A percentile compares a stretch with the other conserved stretches of the same genome.
phyloP scores from a whole-genome alignment of 768 basidiomycete genomes.

The Lactarius pseudohatsudake region DNA sequence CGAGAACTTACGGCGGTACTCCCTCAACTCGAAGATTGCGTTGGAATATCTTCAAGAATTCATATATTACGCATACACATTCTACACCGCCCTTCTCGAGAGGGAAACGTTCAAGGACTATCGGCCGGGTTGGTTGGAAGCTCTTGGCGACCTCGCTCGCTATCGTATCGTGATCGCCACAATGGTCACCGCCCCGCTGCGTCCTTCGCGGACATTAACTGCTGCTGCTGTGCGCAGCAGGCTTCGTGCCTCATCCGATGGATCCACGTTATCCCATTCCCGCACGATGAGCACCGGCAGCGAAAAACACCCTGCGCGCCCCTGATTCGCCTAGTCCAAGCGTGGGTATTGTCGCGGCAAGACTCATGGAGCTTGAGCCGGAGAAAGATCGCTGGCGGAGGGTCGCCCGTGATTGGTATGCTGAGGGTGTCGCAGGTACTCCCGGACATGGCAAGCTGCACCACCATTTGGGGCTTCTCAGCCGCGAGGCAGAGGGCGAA shows the following conservation, averaged over 20 bases:
- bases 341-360: conserved; percentile 82
- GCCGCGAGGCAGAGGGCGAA: conserved; percentile 78
- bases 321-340: conserved; percentile 51
- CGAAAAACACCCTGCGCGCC: conserved; percentile 30
- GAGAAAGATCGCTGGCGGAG: conserved; percentile 91
- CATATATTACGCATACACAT: conserved; percentile 92
- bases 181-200: conserved; percentile 57
- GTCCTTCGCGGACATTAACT: conserved; percentile 46
- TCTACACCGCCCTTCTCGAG: conserved; percentile 88
- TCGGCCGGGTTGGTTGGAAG: conserved; percentile 89
- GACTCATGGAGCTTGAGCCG: conserved; percentile 80
- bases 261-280: conserved; percentile 22
- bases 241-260: conserved; percentile 31
- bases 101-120: conserved; percentile 69
- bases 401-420: conserved; percentile 93
- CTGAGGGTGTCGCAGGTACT: conserved; percentile 77
- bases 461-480: conserved; percentile 88
- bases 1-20: conserved; percentile 84
- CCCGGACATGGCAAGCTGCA: conserved; percentile 95
- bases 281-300: conserved; percentile 21
- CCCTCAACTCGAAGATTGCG: conserved; percentile 64
- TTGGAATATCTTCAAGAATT: conserved; percentile 93
- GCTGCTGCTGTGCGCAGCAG: conserved; percentile 49
- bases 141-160: conserved; percentile 91
- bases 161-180: conserved; percentile 97